Conservation (phyloP, 495 filamentous ascomycete species). For the Aspergillus baeticus region DNA sequence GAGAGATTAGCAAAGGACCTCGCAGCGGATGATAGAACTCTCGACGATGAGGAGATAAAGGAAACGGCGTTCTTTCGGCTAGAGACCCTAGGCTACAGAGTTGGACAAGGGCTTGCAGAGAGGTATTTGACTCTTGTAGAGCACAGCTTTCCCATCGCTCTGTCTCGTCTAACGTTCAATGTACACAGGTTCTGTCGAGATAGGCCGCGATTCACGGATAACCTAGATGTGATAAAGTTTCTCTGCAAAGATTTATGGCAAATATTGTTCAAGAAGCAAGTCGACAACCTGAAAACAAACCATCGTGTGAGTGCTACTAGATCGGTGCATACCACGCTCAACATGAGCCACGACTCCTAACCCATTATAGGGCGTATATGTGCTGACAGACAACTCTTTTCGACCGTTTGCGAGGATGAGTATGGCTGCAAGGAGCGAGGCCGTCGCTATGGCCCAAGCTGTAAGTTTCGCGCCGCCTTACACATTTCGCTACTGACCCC, state of each 20-base stretch:
- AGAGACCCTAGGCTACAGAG: conserved; percentile 85
- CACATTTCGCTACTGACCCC: neutral
- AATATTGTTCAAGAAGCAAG: conserved; percentile 90
- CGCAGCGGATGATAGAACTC: conserved; percentile 26
- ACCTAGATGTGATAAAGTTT: conserved; percentile 93
- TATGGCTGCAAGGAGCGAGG: conserved; percentile 67
- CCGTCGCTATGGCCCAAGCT: conserved; percentile 72
- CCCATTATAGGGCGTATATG: conserved; percentile 75
- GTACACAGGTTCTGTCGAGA: conserved; percentile 76
- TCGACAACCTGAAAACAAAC: conserved; percentile 98
- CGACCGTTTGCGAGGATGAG: conserved; percentile 86
- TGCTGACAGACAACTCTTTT: conserved; percentile 92
- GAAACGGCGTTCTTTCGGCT: conserved; percentile 82
- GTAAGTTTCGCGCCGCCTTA: conserved; percentile 47
- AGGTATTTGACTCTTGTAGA: too few species aligned
- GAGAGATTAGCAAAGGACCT: conserved; percentile 64
- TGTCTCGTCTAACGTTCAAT: neutral
- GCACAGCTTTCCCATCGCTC: too few species aligned
- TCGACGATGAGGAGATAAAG: conserved; percentile 75
- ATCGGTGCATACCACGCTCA: neutral
- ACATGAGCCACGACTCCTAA: neutral
- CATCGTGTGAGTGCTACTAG: conserved; percentile 62
- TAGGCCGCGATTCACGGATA: conserved; percentile 81
- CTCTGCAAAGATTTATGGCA: conserved; percentile 98
- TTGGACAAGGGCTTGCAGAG: conserved; percentile 90